Percentiles rank a stretch among this genome's conserved stretches.
These are phyloP conservation scores for Acacia acuminata DNA, from an alignment of 306 rosid species.

Conservation along the genomic window DNA sequence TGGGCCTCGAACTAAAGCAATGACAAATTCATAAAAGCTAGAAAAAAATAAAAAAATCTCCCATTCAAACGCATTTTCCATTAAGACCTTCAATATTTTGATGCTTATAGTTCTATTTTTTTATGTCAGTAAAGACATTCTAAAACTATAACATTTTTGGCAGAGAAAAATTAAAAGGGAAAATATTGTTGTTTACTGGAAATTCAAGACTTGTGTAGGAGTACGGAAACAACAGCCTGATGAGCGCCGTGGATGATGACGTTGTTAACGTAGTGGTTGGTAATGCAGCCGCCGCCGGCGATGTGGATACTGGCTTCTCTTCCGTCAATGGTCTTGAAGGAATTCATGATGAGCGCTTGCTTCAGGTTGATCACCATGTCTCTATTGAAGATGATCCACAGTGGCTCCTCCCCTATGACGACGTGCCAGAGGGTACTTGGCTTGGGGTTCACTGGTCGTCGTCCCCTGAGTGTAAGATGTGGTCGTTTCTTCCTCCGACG, in stretches of 20 bases:
- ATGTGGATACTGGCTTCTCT: constrained; percentile 88
- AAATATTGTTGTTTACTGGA: too few species aligned
- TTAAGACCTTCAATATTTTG: too few species aligned
- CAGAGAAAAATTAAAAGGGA: too few species aligned
- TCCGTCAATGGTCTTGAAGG: constrained; percentile 93
- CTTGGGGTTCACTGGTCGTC: constrained; percentile 79
- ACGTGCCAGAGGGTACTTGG: constrained; percentile 91
- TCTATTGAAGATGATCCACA: constrained; percentile 66
- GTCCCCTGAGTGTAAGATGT: constrained; percentile 73
- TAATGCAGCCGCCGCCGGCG: constrained; percentile 83
- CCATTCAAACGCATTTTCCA: too few species aligned
- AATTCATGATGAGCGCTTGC: constrained; percentile 88
- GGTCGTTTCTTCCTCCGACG: constrained; percentile 90
- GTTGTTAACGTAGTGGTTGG: constrained; percentile 79
- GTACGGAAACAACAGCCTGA: too few species aligned
- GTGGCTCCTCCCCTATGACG: constrained; percentile 48
- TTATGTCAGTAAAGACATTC: too few species aligned
- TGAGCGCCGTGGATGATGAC: constrained; percentile 67
- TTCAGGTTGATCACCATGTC: constrained; percentile 37
- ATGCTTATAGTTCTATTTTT: too few species aligned
- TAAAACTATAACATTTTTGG: too few species aligned
- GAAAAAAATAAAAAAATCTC: too few species aligned
- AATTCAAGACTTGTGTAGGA: too few species aligned
- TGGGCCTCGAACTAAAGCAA: too few species aligned
- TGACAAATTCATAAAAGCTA: too few species aligned